Conservation (phyloP, 2,329 filamentous ascomycete genomes). For the Aureobasidium namibiae region DNA sequence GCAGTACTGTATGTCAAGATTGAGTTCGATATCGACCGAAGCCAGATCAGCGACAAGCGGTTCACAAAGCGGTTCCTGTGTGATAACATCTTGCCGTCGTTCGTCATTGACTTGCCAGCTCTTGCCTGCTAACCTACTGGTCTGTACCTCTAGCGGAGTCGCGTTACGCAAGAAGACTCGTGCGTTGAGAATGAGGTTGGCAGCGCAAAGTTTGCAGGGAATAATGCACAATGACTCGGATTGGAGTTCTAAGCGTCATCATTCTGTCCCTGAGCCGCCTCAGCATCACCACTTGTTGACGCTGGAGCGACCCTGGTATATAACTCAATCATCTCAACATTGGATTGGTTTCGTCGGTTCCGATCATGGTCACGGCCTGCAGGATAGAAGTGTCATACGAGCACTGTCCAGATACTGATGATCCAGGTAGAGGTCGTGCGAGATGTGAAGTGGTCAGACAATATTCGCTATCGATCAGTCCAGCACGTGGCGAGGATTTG, state of each 20-base stretch:
- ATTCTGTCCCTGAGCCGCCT: neutral
- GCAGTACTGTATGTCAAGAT: neutral
- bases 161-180: neutral
- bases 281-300: neutral
- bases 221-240: neutral
- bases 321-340: neutral
- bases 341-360: neutral
- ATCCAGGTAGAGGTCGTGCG: neutral
- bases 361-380: neutral
- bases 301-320: neutral
- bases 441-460: neutral
- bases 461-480: neutral
- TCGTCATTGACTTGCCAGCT: neutral
- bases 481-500: neutral
- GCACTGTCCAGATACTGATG: neutral
- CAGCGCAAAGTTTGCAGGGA: neutral
- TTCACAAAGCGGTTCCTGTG: neutral
- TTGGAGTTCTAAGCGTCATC: conserved; percentile 6
- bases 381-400: neutral
- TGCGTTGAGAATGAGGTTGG: neutral
- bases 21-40: neutral
- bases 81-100: neutral
- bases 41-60: neutral
- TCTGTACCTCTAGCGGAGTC: neutral
- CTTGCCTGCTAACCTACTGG: neutral